Conservation (phyloP, 2,329 filamentous ascomycete species). For the Penicillium italicum region DNA sequence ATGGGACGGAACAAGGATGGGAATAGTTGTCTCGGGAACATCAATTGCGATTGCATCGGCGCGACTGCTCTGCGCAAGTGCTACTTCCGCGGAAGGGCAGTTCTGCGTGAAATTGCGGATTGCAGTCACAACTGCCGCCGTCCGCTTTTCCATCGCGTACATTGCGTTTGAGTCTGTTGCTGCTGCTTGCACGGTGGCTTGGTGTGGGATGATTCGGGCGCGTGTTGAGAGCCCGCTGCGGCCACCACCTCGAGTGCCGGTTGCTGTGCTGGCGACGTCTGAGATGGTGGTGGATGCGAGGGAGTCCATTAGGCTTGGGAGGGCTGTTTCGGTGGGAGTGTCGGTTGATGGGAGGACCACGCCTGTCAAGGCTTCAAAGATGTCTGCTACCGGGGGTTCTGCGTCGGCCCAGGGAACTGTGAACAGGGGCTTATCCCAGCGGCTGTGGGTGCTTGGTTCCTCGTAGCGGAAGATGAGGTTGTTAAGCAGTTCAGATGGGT, state of each 20-base stretch:
- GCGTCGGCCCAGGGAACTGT: slow-evolving; percentile 57
- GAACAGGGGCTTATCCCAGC: slow-evolving; percentile 65
- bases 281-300: slow-evolving; percentile 23
- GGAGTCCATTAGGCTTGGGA: slow-evolving; percentile 19
- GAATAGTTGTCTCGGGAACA: slow-evolving; percentile 30
- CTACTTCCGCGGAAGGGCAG: slow-evolving; percentile 37
- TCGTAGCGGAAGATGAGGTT: slow-evolving; percentile 65
- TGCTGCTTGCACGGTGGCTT: slow-evolving; percentile 42
- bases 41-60: slow-evolving; percentile 34
- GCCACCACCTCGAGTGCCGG: slow-evolving; percentile 13
- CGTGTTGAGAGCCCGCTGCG: slow-evolving; percentile 17
- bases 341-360: slow-evolving; percentile 29
- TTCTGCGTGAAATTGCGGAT: slow-evolving; percentile 41
- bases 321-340: slow-evolving; percentile 6
- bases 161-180: slow-evolving; percentile 42
- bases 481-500: slow-evolving; percentile 56
- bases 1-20: slow-evolving; percentile 39
- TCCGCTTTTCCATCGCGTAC: slow-evolving; percentile 44
- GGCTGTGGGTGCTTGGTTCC: slow-evolving; percentile 62
- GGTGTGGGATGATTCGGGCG: slow-evolving; percentile 39
- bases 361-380: slow-evolving; percentile 56
- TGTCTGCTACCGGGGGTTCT: slow-evolving; percentile 54
- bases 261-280: slow-evolving; percentile 29
- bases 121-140: slow-evolving; percentile 40
- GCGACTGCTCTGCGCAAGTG: slow-evolving; percentile 30